Percentiles rank a stretch among this genome's conserved stretches.
Conservation (phyloP, 805 yeast genomes). For the Pichia nanzhaoensis region DNA sequence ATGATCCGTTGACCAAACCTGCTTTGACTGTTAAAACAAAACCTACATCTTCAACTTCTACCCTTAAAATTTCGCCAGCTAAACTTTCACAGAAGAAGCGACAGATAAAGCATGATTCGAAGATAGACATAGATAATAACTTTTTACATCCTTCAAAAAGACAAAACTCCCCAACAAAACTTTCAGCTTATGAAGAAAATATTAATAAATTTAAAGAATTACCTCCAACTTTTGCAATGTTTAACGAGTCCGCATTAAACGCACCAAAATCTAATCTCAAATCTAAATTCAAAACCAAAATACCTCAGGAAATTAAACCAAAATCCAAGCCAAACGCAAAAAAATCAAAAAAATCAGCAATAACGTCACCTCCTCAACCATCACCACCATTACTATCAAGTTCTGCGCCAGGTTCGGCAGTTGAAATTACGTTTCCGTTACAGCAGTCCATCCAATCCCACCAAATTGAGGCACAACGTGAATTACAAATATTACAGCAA, state of each 20-base stretch:
- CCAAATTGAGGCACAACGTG: constrained; percentile 12
- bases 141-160: background rate
- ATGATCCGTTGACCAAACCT: constrained; percentile 41
- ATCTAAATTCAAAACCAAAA: background rate
- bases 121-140: background rate
- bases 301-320: background rate
- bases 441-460: constrained; percentile 2
- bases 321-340: background rate
- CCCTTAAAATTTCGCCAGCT: background rate
- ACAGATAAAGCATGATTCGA: background rate
- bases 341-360: background rate
- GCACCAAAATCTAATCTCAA: background rate
- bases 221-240: constrained; percentile 18
- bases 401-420: no score
- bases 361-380: background rate
- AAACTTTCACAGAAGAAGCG: constrained; percentile 13
- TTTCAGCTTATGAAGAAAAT: background rate
- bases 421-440: no score
- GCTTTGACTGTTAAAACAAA: constrained; percentile 33
- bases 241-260: background rate
- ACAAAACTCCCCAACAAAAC: constrained; percentile 4
- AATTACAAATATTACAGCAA: constrained; percentile 7
- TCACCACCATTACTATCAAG: constrained; percentile 2
- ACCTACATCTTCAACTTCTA: constrained; percentile 1
- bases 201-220: background rate